Base-by-base conservation (phyloP, 2,329 filamentous ascomycete genomes). In the Mycosphaerella sp. region DNA sequence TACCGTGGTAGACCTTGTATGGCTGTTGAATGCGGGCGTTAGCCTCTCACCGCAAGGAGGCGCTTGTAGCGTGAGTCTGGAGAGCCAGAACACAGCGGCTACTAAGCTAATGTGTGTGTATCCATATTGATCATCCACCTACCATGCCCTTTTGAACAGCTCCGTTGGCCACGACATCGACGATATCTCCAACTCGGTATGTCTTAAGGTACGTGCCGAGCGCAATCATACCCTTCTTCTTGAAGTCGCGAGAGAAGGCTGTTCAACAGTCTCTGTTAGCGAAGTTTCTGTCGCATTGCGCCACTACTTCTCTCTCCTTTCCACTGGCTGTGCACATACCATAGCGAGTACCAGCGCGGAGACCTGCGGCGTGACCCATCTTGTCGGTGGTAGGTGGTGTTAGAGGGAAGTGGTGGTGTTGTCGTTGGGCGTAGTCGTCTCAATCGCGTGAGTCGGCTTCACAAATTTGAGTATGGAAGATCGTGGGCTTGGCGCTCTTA, bases 1-100 rank as follows among this genome's bases (percentile, higher is more conserved):
- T 97, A 73, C 92, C 93, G 84, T 97, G 91, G 86, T 95, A 96
- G 80, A 95, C 87, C 84, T 96, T 96, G 86, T 91, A 90, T 71
- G 92, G 91, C 89, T 68, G 59, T 55, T 42, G 44, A 43, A 47
- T 47, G 44, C 48, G 48, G 48, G 48, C 48, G 48, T 51, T 51
- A 51, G 48, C 48, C 48, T 51, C 48, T 51, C 48, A 51, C 48
- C 48, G 48, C 48, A 51, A 51, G 48, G 48, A 51, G 48, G 48
- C 48, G 48, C 48, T 51, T 51, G 48, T 51, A 51, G 48, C 48
- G 41, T 51, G 41, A 38, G 48, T 51, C 48, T 51, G 42, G 32
- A 51, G 48, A 51, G 48, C 48, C 48, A 51, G 42, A 51, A 36
- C 48, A 51, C 48, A 51, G 48, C 21, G 48, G 42, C 48, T 51